Evolutionary conservation across 352 stramenopile species (phyloP).

Genomic region (Globisporangium mamillatum): DNA sequence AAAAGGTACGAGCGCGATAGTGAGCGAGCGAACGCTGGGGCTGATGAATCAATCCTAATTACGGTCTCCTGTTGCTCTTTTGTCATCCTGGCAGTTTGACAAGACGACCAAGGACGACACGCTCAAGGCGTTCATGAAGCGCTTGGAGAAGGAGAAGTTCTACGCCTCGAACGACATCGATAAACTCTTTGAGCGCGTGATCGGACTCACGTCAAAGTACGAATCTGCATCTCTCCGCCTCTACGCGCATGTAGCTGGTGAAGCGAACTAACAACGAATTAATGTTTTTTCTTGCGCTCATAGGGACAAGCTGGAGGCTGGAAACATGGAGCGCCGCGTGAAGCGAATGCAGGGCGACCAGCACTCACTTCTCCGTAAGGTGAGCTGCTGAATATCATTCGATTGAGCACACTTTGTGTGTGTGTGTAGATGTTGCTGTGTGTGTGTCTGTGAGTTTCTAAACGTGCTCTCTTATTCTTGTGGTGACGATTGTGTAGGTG

Average conservation of each 20-base stretch:
- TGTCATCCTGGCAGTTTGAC: conserved; percentile 68
- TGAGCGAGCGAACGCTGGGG: not conserved
- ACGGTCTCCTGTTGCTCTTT: not conserved
- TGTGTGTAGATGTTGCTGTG: not conserved
- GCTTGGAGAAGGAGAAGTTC: conserved; percentile 72
- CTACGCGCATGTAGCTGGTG: not conserved
- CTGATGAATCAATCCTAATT: not conserved
- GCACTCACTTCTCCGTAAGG: conserved; percentile 79
- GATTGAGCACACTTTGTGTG: not conserved
- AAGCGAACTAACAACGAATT: not conserved
- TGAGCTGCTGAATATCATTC: conserved; percentile 19
- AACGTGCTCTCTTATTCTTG: not conserved
- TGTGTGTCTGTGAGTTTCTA: not conserved
- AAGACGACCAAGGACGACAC: conserved; percentile 79
- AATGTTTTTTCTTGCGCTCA: not conserved
- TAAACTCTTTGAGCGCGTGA: conserved; percentile 73
- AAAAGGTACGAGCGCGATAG: conserved; percentile 58
- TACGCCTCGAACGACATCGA: conserved; percentile 81
- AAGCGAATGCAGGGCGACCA: conserved; percentile 82
- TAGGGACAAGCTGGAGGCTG: conserved; percentile 82
- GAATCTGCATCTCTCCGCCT: not conserved
- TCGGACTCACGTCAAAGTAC: conserved; percentile 77
- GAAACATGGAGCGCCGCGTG: conserved; percentile 85
- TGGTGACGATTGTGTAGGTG: conserved; percentile 33
- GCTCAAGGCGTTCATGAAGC: conserved; percentile 79